Percentiles rank a stretch among this genome's conserved stretches.
These are phyloP conservation scores for Coemansia sp. DNA, from an alignment of 192 early-diverging fungal genomes.

Conservation along the genomic window DNA sequence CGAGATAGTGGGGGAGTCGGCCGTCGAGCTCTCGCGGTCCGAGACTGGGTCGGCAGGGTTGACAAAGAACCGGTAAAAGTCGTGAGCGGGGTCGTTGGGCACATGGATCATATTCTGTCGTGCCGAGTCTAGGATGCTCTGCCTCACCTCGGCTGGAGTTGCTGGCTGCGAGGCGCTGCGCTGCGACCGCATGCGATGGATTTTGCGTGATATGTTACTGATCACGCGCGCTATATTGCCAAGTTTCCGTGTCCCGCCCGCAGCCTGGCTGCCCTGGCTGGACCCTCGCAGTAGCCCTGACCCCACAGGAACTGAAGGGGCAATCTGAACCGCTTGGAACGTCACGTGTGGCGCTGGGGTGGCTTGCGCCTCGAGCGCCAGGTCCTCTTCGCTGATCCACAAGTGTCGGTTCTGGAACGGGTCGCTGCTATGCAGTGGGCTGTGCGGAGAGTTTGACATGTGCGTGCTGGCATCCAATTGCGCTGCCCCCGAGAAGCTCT, in stretches of 20 bases:
- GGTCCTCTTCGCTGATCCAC: constrained; percentile 25
- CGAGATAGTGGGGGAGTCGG: constrained; percentile 44
- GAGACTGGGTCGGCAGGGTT: constrained; percentile 47
- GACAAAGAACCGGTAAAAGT: constrained; percentile 43
- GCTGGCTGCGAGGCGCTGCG: constrained; percentile 53
- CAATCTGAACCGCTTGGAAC: constrained; percentile 3
- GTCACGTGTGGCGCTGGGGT: constrained; percentile 1
- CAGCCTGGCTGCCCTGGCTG: constrained; percentile 3
- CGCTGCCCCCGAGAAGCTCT: constrained; percentile 50
- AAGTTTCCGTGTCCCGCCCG: constrained; percentile 5
- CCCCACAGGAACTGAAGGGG: constrained; percentile 27
- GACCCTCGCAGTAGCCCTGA: constrained; percentile 24
- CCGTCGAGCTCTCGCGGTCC: constrained; percentile 25
- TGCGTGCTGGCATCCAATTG: constrained; percentile 43
- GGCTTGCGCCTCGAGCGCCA: constrained; percentile 5
- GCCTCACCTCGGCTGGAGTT: constrained; percentile 39
- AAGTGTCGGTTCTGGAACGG: constrained; percentile 30
- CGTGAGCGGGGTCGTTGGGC: constrained; percentile 21
- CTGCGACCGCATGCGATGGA: constrained; percentile 38
- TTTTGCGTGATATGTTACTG: constrained; percentile 34
- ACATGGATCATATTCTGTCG: constrained; percentile 29
- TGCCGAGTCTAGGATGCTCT: constrained; percentile 36
- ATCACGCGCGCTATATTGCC: constrained; percentile 44
- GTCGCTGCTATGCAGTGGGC: constrained; percentile 14
- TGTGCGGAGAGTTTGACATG: constrained; percentile 36